Base-by-base conservation (phyloP, 495 filamentous ascomycete genomes). In the Ascodesmis nigricans region DNA sequence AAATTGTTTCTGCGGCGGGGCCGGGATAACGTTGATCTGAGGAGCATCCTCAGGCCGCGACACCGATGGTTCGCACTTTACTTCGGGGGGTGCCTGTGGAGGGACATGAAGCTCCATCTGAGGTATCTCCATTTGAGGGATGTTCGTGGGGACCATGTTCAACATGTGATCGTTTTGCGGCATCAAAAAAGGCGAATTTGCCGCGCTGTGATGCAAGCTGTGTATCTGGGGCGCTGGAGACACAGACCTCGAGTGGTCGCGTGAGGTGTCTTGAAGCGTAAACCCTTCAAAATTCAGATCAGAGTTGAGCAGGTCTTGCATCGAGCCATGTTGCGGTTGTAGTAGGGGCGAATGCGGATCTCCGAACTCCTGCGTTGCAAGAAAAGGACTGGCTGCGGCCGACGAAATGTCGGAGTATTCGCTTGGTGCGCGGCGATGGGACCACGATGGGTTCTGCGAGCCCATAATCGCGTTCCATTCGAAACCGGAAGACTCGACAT, bases 1-100 rank as follows among this genome's bases (percentile, higher is more conserved):
- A 15, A 60, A 66, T 45, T 68, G 73, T 30, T 65, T 60, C 7
- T 79, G 66, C 11, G 62, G 57, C 15, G 84, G 84, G 3, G 84
- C 87, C 53, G 80, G 80, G 51, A 91, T 74, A 43, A 97, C 80
- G 47, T 82, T 87, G 52, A 97, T 93, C 26, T 81, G 77, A 0
- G 80, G 80, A 21, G 81, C 77, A 4, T 72, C 71, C 60, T 82
- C 78, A n/a, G n/a, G n/a, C n/a, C n/a, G n/a, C n/a, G n/a, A n/a
- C n/a, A n/a, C n/a, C n/a, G n/a, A n/a, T n/a, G n/a, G n/a, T n/a
- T n/a, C n/a, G n/a, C n/a, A n/a, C n/a, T n/a, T n/a, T n/a, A n/a
- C n/a, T n/a, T n/a, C n/a, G n/a, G n/a, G n/a, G n/a, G n/a, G n/a
- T n/a, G n/a, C n/a, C n/a, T n/a, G n/a, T n/a, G n/a, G n/a, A n/a